These are phyloP conservation scores for Cladorrhinum sp. DNA, from an alignment of 2,329 filamentous ascomycete species.

Conservation along the genomic window DNA sequence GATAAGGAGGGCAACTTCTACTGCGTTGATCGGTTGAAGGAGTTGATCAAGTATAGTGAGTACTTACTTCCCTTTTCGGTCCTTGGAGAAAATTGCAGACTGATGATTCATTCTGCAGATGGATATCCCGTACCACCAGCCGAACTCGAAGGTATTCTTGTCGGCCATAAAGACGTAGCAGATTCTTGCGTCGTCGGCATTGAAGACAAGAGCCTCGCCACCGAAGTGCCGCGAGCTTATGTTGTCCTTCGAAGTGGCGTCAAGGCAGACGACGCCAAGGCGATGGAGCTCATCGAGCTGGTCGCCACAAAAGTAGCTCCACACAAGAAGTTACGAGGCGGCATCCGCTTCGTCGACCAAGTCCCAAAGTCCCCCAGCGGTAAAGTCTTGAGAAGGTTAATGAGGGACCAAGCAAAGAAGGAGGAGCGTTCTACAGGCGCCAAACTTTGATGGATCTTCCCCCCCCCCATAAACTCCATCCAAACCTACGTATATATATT, in stretches of 20 bases:
- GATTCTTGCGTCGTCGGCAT: conserved; percentile 64
- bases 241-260: conserved; percentile 49
- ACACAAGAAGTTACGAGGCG: conserved; percentile 67
- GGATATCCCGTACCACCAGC: conserved; percentile 70
- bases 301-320: conserved; percentile 38
- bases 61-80: too few relatives aligned
- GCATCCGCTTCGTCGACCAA: conserved; percentile 63
- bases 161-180: conserved; percentile 41
- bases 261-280: conserved; percentile 36
- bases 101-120: conserved; percentile 44
- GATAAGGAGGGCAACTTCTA: conserved; percentile 78
- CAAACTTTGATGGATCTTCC: conserved; percentile 35
- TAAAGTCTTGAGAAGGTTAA: conserved; percentile 45
- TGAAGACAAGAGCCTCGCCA: conserved; percentile 57
- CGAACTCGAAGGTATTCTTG: conserved; percentile 54
- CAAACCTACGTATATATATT: conserved; percentile 1
- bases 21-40: conserved; percentile 83
- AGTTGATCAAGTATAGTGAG: conserved; percentile 59
- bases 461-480: background rate
- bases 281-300: conserved; percentile 39
- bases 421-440: conserved; percentile 37
- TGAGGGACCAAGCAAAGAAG: conserved; percentile 40
- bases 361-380: conserved; percentile 69
- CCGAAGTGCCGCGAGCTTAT: conserved; percentile 67
- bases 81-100: too few relatives aligned